Evolutionary conservation across 768 basidiomycete species (phyloP).

Genomic region (Mycena rosella): DNA sequence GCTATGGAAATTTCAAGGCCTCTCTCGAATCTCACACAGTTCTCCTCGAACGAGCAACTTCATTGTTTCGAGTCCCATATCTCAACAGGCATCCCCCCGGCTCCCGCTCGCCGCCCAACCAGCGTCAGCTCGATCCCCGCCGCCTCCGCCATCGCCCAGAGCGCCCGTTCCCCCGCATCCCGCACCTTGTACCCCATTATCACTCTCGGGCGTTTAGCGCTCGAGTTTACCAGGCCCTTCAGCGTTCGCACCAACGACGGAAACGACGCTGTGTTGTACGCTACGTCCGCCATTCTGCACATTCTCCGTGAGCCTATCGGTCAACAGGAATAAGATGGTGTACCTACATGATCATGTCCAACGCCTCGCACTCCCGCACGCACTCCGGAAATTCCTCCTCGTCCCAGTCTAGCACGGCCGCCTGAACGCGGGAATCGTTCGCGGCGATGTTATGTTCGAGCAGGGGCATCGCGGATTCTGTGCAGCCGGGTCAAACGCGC

Average conservation of each 20-base stretch:
- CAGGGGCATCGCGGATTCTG: constrained; percentile 86
- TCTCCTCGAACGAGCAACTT: no score
- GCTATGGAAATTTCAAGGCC: no score
- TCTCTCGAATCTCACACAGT: no score
- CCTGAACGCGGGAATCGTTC: constrained; percentile 53
- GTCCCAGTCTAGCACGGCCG: constrained; percentile 82
- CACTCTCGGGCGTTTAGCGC: constrained; percentile 55
- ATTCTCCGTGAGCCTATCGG: neutral
- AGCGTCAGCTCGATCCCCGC: constrained; percentile 69
- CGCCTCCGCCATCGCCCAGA: constrained; percentile 74
- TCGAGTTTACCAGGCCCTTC: constrained; percentile 56
- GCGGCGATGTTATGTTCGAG: constrained; percentile 76
- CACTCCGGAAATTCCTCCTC: constrained; percentile 62
- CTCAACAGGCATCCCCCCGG: constrained; percentile 75
- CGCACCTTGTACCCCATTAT: constrained; percentile 91
- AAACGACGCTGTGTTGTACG: constrained; percentile 92
- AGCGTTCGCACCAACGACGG: constrained; percentile 81
- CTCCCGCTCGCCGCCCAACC: constrained; percentile 68
- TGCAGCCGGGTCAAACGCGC: neutral
- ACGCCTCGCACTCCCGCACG: constrained; percentile 50
- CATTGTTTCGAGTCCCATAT: constrained; percentile 60
- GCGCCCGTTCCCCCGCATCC: constrained; percentile 76
- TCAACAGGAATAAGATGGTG: neutral
- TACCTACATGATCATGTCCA: constrained; percentile 82
- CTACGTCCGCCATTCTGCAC: constrained; percentile 89